These are phyloP conservation scores for Vigna unguiculata DNA, from an alignment of 306 rosid species.

Conservation along the genomic window DNA sequence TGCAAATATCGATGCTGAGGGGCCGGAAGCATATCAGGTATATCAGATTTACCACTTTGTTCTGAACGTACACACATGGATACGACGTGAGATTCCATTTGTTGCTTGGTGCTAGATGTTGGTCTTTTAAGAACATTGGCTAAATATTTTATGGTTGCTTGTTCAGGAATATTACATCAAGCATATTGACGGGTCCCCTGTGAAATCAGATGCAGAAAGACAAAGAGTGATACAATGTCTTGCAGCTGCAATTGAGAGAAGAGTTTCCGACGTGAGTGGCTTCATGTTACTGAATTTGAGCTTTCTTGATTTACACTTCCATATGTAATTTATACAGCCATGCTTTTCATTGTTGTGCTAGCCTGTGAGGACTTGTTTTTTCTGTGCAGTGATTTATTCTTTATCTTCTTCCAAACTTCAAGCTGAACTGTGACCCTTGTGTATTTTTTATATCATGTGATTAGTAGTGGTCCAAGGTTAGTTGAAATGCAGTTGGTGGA, in stretches of 20 bases:
- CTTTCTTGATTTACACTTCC: conserved; percentile 24
- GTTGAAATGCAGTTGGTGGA: conserved; percentile 48
- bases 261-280: conserved; percentile 81
- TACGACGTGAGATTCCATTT: conserved; percentile 8
- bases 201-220: conserved; percentile 96
- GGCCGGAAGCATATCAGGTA: conserved; percentile 95
- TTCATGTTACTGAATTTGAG: conserved; percentile 3
- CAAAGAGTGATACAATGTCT: conserved; percentile 92
- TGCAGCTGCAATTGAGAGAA: conserved; percentile 94
- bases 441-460: conserved; percentile 34
- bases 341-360: neutral
- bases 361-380: neutral
- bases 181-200: conserved; percentile 96
- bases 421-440: conserved; percentile 28
- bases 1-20: conserved; percentile 84
- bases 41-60: conserved; percentile 18
- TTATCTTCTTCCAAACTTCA: conserved; percentile 33
- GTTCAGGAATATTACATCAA: conserved; percentile 88
- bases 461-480: conserved; percentile 27
- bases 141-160: conserved; percentile 41
- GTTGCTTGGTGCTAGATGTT: conserved; percentile 29
- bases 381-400: conserved; percentile 12
- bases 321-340: neutral
- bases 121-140: conserved; percentile 32
- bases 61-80: conserved; percentile 14